phyloP scores from a whole-genome alignment of 768 basidiomycete species.

The Boletus tomentosulus region DNA sequence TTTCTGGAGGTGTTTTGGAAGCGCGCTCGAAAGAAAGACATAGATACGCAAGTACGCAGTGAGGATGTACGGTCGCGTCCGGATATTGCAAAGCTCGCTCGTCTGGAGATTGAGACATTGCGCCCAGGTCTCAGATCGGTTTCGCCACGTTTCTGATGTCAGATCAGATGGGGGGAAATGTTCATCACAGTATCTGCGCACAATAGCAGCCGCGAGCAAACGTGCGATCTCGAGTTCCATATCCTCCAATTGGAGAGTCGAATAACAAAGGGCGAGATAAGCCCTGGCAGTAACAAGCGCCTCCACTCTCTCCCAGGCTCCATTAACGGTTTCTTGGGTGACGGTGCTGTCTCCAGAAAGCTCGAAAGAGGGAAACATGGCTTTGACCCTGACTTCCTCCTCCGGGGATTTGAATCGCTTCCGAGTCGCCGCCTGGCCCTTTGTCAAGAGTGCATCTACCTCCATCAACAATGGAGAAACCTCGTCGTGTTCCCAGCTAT shows the following conservation, averaged over 20 bases:
- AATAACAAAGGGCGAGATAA: conserved; percentile 21
- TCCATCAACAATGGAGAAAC: conserved; percentile 29
- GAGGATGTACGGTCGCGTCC: conserved; percentile 46
- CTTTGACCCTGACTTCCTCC: conserved; percentile 21
- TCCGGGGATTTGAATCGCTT: conserved; percentile 25
- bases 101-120: conserved; percentile 53
- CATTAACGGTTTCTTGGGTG: conserved; percentile 40
- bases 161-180: conserved; percentile 8
- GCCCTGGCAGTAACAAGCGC: conserved; percentile 22
- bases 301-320: conserved; percentile 44
- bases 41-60: conserved; percentile 52
- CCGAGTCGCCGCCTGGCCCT: conserved; percentile 26
- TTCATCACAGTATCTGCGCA: conserved; percentile 37
- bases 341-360: conserved; percentile 17
- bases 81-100: conserved; percentile 49
- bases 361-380: conserved; percentile 12
- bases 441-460: conserved; percentile 36
- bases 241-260: conserved; percentile 39
- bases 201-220: conserved; percentile 49
- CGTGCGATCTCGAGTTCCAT: conserved; percentile 57
- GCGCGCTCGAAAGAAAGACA: conserved; percentile 43
- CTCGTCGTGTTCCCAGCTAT: conserved; percentile 39
- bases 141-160: neutral
- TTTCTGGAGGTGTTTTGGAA: conserved; percentile 25
- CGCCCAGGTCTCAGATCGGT: conserved; percentile 35